Percentiles rank a stretch among this genome's conserved stretches.
These are phyloP conservation scores for Daldinia bambusicola DNA, from an alignment of 495 filamentous ascomycete species.

Conservation along the genomic window DNA sequence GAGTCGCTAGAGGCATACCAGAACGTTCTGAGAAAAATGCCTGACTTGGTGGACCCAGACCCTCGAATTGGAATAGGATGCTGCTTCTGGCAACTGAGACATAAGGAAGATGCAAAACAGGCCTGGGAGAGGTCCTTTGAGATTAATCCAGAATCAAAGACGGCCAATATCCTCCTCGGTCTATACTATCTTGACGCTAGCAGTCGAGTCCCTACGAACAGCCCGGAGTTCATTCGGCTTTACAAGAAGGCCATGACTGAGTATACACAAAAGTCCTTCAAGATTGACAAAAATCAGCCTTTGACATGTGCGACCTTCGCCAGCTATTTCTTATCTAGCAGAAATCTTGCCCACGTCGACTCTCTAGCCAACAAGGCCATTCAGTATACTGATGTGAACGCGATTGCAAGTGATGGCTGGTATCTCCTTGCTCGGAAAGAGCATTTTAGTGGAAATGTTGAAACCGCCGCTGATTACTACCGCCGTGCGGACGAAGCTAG, in stretches of 20 bases:
- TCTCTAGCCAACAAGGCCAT: conserved; percentile 90
- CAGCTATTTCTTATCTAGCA: conserved; percentile 83
- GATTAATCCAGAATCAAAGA: conserved; percentile 88
- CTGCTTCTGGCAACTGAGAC: conserved; percentile 93
- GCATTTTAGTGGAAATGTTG: conserved; percentile 74
- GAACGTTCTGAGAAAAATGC: conserved; percentile 82
- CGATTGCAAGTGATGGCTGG: conserved; percentile 96
- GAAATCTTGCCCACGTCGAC: conserved; percentile 80
- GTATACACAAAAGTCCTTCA: conserved; percentile 93
- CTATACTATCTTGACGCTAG: conserved; percentile 87
- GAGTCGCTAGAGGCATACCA: conserved; percentile 89
- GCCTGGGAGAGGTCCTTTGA: conserved; percentile 91
- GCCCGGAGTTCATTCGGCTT: conserved; percentile 76
- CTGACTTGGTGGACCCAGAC: conserved; percentile 91
- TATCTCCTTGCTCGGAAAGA: conserved; percentile 90
- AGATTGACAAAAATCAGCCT: conserved; percentile 91
- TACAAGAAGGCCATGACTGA: conserved; percentile 95
- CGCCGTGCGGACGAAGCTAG: conserved; percentile 86
- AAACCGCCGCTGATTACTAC: conserved; percentile 83
- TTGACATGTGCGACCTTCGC: conserved; percentile 91
- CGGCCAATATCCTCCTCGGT: conserved; percentile 89
- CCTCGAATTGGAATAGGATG: conserved; percentile 94
- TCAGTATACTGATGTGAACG: conserved; percentile 92
- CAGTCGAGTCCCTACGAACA: conserved; percentile 77
- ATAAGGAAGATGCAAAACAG: conserved; percentile 87